Evolutionary conservation across 768 basidiomycete genomes (phyloP).

Genomic region (Punctularia strigosozonata): DNA sequence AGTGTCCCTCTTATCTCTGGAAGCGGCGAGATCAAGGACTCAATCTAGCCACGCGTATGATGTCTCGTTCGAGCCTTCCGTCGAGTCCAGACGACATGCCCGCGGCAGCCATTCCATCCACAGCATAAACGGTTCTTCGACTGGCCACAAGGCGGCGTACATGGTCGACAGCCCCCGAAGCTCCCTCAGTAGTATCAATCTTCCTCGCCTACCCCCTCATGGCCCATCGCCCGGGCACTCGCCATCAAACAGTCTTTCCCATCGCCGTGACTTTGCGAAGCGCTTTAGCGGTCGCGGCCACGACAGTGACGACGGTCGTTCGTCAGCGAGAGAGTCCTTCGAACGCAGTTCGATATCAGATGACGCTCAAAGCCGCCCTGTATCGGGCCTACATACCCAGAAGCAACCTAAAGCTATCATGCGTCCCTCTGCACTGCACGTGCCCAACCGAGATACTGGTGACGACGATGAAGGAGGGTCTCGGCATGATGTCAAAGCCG

Average conservation of each 20-base stretch:
- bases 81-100: slow-evolving; percentile 34
- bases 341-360: too few species aligned
- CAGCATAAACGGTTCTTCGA: slow-evolving; percentile 31
- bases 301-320: slow-evolving; percentile 36
- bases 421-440: too few species aligned
- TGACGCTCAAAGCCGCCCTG: slow-evolving; percentile 10
- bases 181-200: slow-evolving; percentile 27
- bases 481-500: too few species aligned
- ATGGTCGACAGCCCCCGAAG: slow-evolving; percentile 16
- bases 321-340: slow-evolving; percentile 30
- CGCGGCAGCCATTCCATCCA: slow-evolving; percentile 30
- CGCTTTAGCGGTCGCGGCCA: slow-evolving; percentile 21
- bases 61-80: slow-evolving; percentile 46
- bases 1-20: slow-evolving; percentile 27
- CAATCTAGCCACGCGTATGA: slow-evolving; percentile 35
- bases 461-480: too few species aligned
- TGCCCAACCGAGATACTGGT: too few species aligned
- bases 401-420: slow-evolving; percentile 6
- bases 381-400: slow-evolving; percentile 7
- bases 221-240: slow-evolving; percentile 21
- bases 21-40: slow-evolving; percentile 25
- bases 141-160: too few species aligned
- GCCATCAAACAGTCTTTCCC: slow-evolving; percentile 30
- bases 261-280: slow-evolving; percentile 25
- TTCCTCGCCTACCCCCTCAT: slow-evolving; percentile 23